Base-by-base conservation (phyloP, 352 stramenopile species). In the Pythium brassicae region DNA sequence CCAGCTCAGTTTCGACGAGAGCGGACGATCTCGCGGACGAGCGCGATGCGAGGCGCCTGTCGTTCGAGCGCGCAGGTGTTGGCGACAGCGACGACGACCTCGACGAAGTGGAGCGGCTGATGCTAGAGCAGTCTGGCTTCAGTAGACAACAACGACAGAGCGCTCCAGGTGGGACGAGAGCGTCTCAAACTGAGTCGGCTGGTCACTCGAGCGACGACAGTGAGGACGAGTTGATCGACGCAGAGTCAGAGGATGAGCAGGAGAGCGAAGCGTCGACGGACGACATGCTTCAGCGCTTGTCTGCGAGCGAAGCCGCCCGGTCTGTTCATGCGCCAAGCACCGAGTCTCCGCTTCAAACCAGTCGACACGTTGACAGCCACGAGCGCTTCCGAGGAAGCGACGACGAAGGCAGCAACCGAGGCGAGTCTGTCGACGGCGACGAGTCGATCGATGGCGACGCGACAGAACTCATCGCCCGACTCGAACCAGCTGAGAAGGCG, bases 161-260 rank as follows among this genome's bases (percentile, higher is more conserved):
- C 43, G 15, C 43, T 27, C 10, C n/a, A 45, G 15, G 19, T 4
- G 40, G 25, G 40, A 46, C 20, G 40, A 46, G 40, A 6, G 29
- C 17, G 11, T 4, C 2, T 1, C 54, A 34, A 6, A 6, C 17
- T 8, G 25, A 57, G 15, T 37, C 35, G 27, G 39, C n/a, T 23
- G 29, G 26, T 10, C 12, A 60, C 40, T 46, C 22, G 40, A 46
- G 40, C 40, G 40, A 53, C 6, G 19, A 32, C n/a, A 49, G 15
- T 15, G 49, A 52, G 11, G 54, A 67, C 25, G 55, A 65, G 6
- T n/a, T 68, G 12, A 68, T 68, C 34, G 59, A 71, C 32, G 59
- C 54, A 1, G 51, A 63, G 5, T 60, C 39, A 20, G 59, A 67
- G 17, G 57, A 64, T 8, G 43, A 57, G 3, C 35, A 40, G 12